Evolutionary conservation across 2,329 filamentous ascomycete species (phyloP).

Genomic region (Waltergamsia citrina): DNA sequence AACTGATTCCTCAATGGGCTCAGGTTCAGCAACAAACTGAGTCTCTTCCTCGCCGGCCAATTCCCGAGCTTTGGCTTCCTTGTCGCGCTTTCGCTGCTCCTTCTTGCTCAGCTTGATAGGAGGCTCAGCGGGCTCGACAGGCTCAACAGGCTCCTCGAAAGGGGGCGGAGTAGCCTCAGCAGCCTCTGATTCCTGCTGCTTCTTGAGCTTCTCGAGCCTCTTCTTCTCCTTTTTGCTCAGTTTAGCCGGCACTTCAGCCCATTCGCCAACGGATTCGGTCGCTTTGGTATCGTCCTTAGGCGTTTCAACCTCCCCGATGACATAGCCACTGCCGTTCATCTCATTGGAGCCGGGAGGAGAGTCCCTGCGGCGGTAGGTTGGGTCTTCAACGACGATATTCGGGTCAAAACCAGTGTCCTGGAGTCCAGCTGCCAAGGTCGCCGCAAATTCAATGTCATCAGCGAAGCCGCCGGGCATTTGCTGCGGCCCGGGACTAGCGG

Average conservation of each 20-base stretch:
- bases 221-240: constrained; percentile 40
- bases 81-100: constrained; percentile 32
- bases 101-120: constrained; percentile 20
- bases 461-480: constrained; percentile 57
- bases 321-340: constrained; percentile 25
- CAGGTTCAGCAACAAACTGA: constrained; percentile 7
- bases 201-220: constrained; percentile 30
- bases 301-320: constrained; percentile 38
- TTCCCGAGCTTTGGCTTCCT: constrained; percentile 15
- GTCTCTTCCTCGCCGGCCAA: constrained; percentile 15
- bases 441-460: constrained; percentile 61
- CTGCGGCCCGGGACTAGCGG: constrained; percentile 31
- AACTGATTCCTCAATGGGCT: constrained; percentile 10
- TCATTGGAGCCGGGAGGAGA: constrained; percentile 54
- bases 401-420: constrained; percentile 63
- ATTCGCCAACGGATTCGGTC: constrained; percentile 10
- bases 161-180: neutral
- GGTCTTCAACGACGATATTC: constrained; percentile 59
- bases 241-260: constrained; percentile 16
- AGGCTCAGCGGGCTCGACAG: constrained; percentile 10
- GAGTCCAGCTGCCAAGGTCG: constrained; percentile 58
- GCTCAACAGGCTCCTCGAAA: constrained; percentile 6
- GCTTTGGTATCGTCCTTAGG: constrained; percentile 19
- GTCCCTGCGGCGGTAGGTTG: constrained; percentile 50
- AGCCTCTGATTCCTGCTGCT: constrained; percentile 1